Evolutionary conservation across 202 grass and related monocot species (phyloP).

Genomic region (Schoenoplectus triqueter): DNA sequence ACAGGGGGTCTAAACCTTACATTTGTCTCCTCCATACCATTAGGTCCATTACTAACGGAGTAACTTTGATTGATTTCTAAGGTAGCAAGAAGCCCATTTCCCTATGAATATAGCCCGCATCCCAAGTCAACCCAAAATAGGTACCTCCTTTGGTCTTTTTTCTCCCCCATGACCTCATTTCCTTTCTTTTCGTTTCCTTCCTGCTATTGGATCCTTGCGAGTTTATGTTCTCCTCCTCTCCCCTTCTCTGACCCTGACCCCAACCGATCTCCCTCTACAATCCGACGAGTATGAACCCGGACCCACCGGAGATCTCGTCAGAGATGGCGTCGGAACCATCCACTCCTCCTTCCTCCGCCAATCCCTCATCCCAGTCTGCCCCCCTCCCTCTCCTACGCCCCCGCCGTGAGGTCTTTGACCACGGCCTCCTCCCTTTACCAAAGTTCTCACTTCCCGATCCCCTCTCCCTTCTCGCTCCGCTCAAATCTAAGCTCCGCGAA

Average conservation of each 20-base stretch:
- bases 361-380: slow-evolving; percentile 1
- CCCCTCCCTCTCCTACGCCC: slow-evolving; percentile 56
- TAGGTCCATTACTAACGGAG: too few relatives aligned
- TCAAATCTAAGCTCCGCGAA: slow-evolving; percentile 61
- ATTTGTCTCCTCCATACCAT: too few relatives aligned
- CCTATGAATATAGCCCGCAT: background rate
- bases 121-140: slow-evolving; percentile 37
- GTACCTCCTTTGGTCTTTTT: background rate
- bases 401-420: slow-evolving; percentile 81
- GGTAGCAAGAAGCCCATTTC: background rate
- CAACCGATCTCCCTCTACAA: background rate
- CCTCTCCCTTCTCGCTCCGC: slow-evolving; percentile 55
- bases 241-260: slow-evolving; percentile 18
- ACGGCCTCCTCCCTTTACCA: slow-evolving; percentile 84
- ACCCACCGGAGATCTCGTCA: slow-evolving; percentile 34
- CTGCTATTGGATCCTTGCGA: background rate
- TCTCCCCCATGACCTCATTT: background rate
- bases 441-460: slow-evolving; percentile 85
- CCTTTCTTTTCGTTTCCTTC: background rate
- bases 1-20: too few relatives aligned
- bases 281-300: slow-evolving; percentile 26
- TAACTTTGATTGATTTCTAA: too few relatives aligned
- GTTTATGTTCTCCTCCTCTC: background rate
- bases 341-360: slow-evolving; percentile 41
- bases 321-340: slow-evolving; percentile 48